Percentiles rank a stretch among this genome's conserved stretches.
Evolutionary conservation across 2,329 filamentous ascomycete species (phyloP).

Genomic region (Fonsecaea monophora): DNA sequence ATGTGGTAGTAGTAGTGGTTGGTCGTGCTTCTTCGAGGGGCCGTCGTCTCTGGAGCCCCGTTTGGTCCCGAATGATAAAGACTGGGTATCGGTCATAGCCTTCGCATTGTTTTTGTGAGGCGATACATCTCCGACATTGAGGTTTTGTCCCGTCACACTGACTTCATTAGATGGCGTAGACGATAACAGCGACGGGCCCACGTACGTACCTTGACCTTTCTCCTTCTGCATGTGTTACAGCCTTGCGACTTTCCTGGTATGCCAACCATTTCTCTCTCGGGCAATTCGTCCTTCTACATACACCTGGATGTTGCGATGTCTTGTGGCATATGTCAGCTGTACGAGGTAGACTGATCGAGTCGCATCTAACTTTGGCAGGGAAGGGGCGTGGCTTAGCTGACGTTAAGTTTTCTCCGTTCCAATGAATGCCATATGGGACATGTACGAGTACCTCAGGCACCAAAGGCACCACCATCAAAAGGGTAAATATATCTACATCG

Average conservation of each 20-base stretch:
- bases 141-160: slow-evolving; percentile 27
- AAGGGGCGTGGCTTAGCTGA: too few relatives aligned
- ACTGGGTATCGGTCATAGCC: slow-evolving; percentile 26
- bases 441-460: too few relatives aligned
- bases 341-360: too few relatives aligned
- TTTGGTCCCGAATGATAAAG: slow-evolving; percentile 25
- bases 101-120: slow-evolving; percentile 20
- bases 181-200: too few relatives aligned
- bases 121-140: slow-evolving; percentile 16
- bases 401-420: too few relatives aligned
- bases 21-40: slow-evolving; percentile 20
- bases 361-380: too few relatives aligned
- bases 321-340: too few relatives aligned
- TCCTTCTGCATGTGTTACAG: slow-evolving; percentile 28
- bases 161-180: neutral
- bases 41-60: slow-evolving; percentile 22
- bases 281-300: too few relatives aligned
- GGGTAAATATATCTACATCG: too few relatives aligned
- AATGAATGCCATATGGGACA: too few relatives aligned
- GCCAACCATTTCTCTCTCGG: slow-evolving; percentile 10
- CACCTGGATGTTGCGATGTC: too few relatives aligned
- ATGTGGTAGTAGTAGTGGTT: neutral
- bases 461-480: too few relatives aligned
- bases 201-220: slow-evolving; percentile 21
- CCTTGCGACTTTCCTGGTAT: slow-evolving; percentile 23